Evolutionary conservation across 768 basidiomycete species (phyloP).

Genomic region (Boletus bicolor): DNA sequence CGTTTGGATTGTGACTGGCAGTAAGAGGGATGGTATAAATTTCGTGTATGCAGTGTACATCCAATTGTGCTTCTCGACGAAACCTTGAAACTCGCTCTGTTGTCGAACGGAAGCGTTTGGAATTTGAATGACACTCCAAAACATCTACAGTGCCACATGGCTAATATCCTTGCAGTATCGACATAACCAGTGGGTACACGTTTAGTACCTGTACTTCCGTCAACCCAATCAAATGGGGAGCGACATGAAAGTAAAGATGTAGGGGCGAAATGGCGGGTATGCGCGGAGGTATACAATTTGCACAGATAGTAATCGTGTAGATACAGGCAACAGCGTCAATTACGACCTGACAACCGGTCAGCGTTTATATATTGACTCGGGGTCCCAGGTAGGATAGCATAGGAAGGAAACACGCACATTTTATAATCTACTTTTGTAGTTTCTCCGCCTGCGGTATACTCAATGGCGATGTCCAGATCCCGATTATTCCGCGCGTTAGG

Average conservation of each 20-base stretch:
- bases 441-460: conserved; percentile 51
- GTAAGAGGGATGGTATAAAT: neutral
- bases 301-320: neutral
- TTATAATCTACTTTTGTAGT: conserved; percentile 59
- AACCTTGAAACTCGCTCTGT: neutral
- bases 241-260: neutral
- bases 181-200: conserved; percentile 7
- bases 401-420: conserved; percentile 64
- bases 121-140: neutral
- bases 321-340: conserved; percentile 31
- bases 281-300: conserved; percentile 11
- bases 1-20: conserved; percentile 13
- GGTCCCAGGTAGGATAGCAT: conserved; percentile 5
- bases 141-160: neutral
- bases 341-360: conserved; percentile 76
- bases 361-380: conserved; percentile 35
- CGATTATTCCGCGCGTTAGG: conserved; percentile 94
- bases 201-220: conserved; percentile 29
- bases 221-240: conserved; percentile 3
- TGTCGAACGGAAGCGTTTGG: neutral
- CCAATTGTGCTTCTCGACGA: neutral
- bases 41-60: neutral
- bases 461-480: conserved; percentile 86
- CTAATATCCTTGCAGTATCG: neutral
- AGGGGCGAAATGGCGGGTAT: conserved; percentile 1